These are phyloP conservation scores for Candida nemodendra DNA, from an alignment of 805 yeast genomes.

Conservation along the genomic window DNA sequence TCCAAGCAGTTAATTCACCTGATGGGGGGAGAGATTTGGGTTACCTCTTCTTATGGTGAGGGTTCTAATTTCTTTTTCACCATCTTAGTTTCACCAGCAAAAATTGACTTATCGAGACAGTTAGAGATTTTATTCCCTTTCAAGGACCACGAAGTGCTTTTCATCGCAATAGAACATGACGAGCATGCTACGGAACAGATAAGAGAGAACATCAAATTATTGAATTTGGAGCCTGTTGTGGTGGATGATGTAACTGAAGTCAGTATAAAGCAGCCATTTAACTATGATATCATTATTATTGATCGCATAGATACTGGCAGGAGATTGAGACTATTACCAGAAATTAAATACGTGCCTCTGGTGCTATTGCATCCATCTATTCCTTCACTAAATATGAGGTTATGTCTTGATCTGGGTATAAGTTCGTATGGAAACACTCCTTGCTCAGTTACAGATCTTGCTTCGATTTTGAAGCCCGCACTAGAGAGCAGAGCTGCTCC, in stretches of 20 bases:
- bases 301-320: slow-evolving; percentile 77
- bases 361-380: slow-evolving; percentile 74
- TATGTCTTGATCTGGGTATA: slow-evolving; percentile 82
- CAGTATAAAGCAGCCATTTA: slow-evolving; percentile 51
- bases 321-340: slow-evolving; percentile 64
- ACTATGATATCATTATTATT: slow-evolving; percentile 78
- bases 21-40: slow-evolving; percentile 96
- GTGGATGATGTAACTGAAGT: slow-evolving; percentile 53
- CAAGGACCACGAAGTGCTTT: slow-evolving; percentile 64
- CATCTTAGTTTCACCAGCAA: slow-evolving; percentile 72
- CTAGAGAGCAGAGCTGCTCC: slow-evolving; percentile 80
- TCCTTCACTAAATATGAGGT: slow-evolving; percentile 75
- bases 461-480: slow-evolving; percentile 82
- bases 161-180: slow-evolving; percentile 65
- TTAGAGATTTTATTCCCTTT: slow-evolving; percentile 72
- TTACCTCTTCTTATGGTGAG: slow-evolving; percentile 71
- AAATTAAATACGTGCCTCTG: slow-evolving; percentile 81
- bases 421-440: slow-evolving; percentile 89
- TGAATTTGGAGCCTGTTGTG: slow-evolving; percentile 65
- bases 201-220: slow-evolving; percentile 45
- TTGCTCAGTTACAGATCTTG: slow-evolving; percentile 76
- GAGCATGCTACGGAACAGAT: slow-evolving; percentile 51
- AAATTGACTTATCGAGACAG: slow-evolving; percentile 57
- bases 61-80: slow-evolving; percentile 87
- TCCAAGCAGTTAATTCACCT: slow-evolving; percentile 83